A percentile compares a stretch with the other conserved stretches of the same genome.
phyloP scores from a whole-genome alignment of 768 basidiomycete genomes.

The Lactarius tabidus region DNA sequence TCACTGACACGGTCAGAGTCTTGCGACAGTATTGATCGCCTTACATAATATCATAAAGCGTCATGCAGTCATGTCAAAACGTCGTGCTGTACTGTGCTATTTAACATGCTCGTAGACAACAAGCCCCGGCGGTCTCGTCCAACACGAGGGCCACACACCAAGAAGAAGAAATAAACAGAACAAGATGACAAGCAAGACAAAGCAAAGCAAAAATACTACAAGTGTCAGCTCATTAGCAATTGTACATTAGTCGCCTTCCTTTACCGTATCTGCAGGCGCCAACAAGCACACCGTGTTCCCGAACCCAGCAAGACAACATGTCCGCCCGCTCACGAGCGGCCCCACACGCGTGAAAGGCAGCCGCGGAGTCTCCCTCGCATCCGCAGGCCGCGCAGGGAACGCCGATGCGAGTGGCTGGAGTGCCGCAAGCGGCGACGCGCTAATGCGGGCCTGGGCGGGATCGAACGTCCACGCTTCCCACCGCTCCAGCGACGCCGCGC shows the following conservation, averaged over 20 bases:
- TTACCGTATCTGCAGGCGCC: not conserved
- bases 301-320: conserved; percentile 24
- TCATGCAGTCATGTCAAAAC: not conserved
- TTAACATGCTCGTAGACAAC: not conserved
- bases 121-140: not conserved
- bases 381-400: not conserved
- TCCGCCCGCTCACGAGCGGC: conserved; percentile 21
- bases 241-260: conserved; percentile 2
- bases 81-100: not conserved
- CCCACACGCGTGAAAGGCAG: conserved; percentile 26
- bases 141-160: not conserved
- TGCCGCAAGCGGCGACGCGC: conserved; percentile 49
- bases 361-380: conserved; percentile 17
- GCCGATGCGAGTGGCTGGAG: conserved; percentile 32
- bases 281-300: conserved; percentile 26
- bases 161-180: not conserved
- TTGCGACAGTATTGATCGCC: not conserved
- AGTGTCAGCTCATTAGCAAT: not conserved
- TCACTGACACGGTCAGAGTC: too few relatives aligned
- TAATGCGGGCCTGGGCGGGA: conserved; percentile 44
- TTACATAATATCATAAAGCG: not conserved
- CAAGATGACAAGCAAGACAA: not conserved
- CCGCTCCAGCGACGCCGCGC: conserved; percentile 61
- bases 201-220: not conserved
- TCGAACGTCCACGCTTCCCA: conserved; percentile 87